A percentile compares a stretch with the other conserved stretches of the same genome.
These are phyloP conservation scores for Chytriomyces sp. DNA, from an alignment of 192 early-diverging fungal genomes.

Conservation along the genomic window DNA sequence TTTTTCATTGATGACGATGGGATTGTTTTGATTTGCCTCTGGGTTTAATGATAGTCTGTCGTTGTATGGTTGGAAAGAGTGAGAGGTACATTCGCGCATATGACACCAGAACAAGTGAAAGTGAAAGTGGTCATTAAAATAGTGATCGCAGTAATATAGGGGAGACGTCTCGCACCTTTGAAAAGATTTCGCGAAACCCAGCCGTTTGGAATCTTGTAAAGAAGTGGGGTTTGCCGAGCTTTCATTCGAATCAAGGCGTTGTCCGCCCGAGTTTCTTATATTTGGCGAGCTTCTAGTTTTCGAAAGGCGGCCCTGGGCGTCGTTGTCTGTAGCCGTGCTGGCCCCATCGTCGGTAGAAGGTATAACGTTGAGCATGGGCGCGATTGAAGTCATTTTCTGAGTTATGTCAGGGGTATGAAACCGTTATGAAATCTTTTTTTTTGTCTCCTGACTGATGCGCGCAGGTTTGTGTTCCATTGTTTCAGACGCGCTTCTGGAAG, in stretches of 20 bases:
- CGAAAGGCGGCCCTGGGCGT: no score
- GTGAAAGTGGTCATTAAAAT: neutral
- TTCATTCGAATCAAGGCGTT: no score
- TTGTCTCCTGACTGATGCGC: neutral
- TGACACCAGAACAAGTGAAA: no score
- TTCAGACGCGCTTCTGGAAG: neutral
- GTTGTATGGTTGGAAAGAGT: neutral
- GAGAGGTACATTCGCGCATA: no score
- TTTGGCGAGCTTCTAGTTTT: no score
- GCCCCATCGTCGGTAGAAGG: neutral
- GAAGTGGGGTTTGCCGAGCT: neutral
- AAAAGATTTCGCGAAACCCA: slow-evolving; percentile 32
- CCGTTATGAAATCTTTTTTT: neutral
- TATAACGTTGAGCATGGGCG: neutral
- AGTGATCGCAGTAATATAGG: neutral
- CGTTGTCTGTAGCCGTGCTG: no score
- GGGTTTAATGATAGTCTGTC: neutral
- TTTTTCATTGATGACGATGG: slow-evolving; percentile 26
- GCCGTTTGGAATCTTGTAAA: slow-evolving; percentile 30
- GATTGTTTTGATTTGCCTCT: neutral
- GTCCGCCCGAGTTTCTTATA: no score
- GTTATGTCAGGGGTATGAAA: neutral
- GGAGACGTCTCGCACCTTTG: neutral
- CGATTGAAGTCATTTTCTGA: neutral
- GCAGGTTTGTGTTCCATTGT: neutral